These are phyloP conservation scores for Tricholoma saponaceum DNA, from an alignment of 768 basidiomycete genomes.

Conservation along the genomic window DNA sequence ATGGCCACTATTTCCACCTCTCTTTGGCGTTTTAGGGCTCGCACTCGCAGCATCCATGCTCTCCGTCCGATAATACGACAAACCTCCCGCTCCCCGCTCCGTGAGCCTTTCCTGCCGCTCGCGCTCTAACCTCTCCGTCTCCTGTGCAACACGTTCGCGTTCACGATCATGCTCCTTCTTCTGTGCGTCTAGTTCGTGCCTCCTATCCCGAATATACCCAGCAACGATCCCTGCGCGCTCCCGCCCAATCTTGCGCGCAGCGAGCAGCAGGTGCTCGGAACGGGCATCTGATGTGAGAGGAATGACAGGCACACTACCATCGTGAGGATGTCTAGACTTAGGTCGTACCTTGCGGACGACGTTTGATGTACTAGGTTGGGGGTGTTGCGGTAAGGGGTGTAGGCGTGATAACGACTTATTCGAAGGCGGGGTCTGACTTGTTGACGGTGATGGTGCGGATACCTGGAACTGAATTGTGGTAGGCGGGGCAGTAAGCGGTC, in stretches of 20 bases:
- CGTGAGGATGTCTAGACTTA: slow-evolving; percentile 17
- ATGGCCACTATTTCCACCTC: background rate
- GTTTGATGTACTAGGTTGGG: background rate
- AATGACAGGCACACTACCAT: slow-evolving; percentile 16
- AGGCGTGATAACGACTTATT: background rate
- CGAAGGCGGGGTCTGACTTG: slow-evolving; percentile 9
- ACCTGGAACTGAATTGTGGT: slow-evolving; percentile 19
- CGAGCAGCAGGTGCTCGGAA: slow-evolving; percentile 65
- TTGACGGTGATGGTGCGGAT: slow-evolving; percentile 5
- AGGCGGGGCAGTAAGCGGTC: slow-evolving; percentile 16
- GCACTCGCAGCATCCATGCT: slow-evolving; percentile 1
- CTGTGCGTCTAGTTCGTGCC: slow-evolving; percentile 33
- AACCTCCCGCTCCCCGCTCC: slow-evolving; percentile 11
- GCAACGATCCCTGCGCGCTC: slow-evolving; percentile 54
- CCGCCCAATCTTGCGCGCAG: slow-evolving; percentile 65
- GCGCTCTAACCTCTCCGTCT: slow-evolving; percentile 25
- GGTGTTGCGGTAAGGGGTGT: background rate
- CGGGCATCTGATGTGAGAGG: slow-evolving; percentile 59
- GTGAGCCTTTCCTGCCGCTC: slow-evolving; percentile 24
- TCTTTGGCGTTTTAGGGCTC: slow-evolving; percentile 18
- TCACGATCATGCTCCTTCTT: slow-evolving; percentile 22
- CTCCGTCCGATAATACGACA: slow-evolving; percentile 17
- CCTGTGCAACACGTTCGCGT: slow-evolving; percentile 23
- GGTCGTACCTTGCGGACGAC: background rate
- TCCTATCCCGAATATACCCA: slow-evolving; percentile 41